Base-by-base conservation (phyloP, 176 grass and related monocot species). In the Carex parvula region DNA sequence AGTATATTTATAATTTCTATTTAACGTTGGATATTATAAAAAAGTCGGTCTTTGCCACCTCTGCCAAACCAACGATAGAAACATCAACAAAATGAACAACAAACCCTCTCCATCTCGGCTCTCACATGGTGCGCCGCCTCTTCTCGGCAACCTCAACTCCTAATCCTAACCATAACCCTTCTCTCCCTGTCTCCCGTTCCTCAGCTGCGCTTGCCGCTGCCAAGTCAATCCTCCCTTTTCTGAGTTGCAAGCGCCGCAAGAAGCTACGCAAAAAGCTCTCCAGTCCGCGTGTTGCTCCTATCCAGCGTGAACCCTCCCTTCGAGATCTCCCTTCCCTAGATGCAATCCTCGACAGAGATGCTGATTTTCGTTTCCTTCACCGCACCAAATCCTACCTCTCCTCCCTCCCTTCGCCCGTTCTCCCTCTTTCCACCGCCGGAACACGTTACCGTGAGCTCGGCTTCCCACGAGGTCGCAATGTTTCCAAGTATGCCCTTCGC, bases 371-470 rank as follows among this genome's bases (percentile, higher is more conserved):
- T 32, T 97, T 97, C 85, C 85, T 97, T 60, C 42, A 79, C 73
- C 87, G 90, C 20, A 85, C 90, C 65, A 68, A 88, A 14, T 92
- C 86, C 67, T 91, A 89, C 83, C 85, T 97, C 50, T 86, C 92
- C 11, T 81, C 89, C 61, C 83, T 92, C 74, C 87, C 83, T 29
- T 84, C 85, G 1, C 94, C 84, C 44, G 62, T 83, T 70, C 89
- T 97, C 82, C 90, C 95, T 57, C 95, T 94, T 1, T 8, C 85
- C 29, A 72, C 85, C 20, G 92, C 95, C 12, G 89, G 87, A 29
- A 92, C 89, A 46, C 95, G 91, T 56, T 48, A 94, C 48, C 92
- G 81, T 54, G 94, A 97, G 70, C 90, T 92, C 35, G 94, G 94
- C 6, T 90, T 97, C 84, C 85, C 90, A 1, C 90, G 90, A 13